Conservation (phyloP, 2,329 filamentous ascomycete species). For the Exophiala bonariae region DNA sequence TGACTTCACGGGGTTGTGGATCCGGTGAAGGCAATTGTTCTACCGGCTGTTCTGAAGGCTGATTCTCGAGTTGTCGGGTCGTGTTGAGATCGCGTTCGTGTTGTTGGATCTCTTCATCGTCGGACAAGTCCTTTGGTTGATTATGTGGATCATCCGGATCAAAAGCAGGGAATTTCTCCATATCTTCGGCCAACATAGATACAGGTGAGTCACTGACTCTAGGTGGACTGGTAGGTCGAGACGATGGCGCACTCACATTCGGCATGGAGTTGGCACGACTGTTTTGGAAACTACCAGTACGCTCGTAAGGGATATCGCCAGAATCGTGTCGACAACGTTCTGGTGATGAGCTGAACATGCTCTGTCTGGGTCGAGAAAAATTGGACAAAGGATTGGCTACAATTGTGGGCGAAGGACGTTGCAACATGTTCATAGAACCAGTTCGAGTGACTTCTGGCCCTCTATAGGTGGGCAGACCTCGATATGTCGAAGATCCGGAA, state of each 20-base stretch:
- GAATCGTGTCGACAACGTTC: conserved; percentile 13
- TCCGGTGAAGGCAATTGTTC: not conserved
- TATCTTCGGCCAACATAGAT: conserved; percentile 21
- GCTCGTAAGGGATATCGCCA: conserved; percentile 9
- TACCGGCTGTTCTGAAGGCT: not conserved
- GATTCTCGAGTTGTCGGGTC: not conserved
- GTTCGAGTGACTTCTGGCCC: conserved; percentile 28
- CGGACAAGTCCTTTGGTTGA: conserved; percentile 16
- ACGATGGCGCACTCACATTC: conserved; percentile 14
- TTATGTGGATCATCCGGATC: conserved; percentile 23
- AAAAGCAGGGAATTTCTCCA: conserved; percentile 16
- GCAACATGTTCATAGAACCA: conserved; percentile 27
- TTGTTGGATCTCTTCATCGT: conserved; percentile 12
- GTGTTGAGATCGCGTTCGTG: not conserved
- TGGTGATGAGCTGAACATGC: conserved; percentile 23
- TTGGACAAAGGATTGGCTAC: conserved; percentile 28
- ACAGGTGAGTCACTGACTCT: conserved; percentile 26
- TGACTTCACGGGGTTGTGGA: not conserved
- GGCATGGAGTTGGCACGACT: conserved; percentile 16
- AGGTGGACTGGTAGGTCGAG: conserved; percentile 19
- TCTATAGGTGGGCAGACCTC: conserved; percentile 24
- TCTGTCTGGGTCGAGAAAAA: conserved; percentile 27
- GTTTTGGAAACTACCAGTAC: conserved; percentile 12
- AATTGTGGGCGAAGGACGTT: conserved; percentile 23
- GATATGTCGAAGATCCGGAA: conserved; percentile 25